Conservation (phyloP, 495 filamentous ascomycete genomes). For the Xylaria bambusicola region DNA sequence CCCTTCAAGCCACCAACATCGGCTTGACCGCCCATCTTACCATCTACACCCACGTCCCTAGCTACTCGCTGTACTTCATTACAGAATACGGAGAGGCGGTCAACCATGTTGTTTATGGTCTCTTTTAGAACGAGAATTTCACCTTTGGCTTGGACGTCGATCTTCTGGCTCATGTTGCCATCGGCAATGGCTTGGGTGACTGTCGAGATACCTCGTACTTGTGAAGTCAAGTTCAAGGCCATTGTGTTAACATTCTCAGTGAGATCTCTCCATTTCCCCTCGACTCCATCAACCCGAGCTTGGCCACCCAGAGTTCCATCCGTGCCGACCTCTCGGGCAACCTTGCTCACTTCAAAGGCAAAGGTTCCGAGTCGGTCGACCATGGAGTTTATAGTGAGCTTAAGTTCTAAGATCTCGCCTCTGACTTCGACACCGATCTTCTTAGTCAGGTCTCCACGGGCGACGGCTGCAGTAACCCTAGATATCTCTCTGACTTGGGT, state of each 20-base stretch:
- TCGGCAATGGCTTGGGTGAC: slow-evolving; percentile 97
- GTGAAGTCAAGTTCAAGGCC: slow-evolving; percentile 89
- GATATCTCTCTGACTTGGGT: slow-evolving; percentile 99
- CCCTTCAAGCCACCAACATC: slow-evolving; percentile 92
- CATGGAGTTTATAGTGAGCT: slow-evolving; percentile 99
- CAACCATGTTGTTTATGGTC: slow-evolving; percentile 99
- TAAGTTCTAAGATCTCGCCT: slow-evolving; percentile 92
- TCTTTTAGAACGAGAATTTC: slow-evolving; percentile 93
- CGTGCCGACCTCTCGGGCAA: slow-evolving; percentile 96
- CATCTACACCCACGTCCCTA: slow-evolving; percentile 95
- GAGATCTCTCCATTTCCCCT: slow-evolving; percentile 99
- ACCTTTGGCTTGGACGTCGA: slow-evolving; percentile 92
- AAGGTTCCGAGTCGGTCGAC: slow-evolving; percentile 96
- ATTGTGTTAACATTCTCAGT: slow-evolving; percentile 95
- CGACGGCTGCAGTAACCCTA: slow-evolving; percentile 95
- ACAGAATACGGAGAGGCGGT: slow-evolving; percentile 93
- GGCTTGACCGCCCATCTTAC: slow-evolving; percentile 98
- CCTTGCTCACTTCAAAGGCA: slow-evolving; percentile 97
- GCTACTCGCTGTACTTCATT: slow-evolving; percentile 95
- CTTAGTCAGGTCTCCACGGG: slow-evolving; percentile 88
- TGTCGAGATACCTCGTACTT: slow-evolving; percentile 90
- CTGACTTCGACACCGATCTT: slow-evolving; percentile 96
- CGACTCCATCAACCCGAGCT: slow-evolving; percentile 94
- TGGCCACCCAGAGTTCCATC: slow-evolving; percentile 95
- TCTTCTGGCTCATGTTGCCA: slow-evolving; percentile 91